Conservation (phyloP, 2,329 filamentous ascomycete genomes). For the Sphaerulina populicola region DNA sequence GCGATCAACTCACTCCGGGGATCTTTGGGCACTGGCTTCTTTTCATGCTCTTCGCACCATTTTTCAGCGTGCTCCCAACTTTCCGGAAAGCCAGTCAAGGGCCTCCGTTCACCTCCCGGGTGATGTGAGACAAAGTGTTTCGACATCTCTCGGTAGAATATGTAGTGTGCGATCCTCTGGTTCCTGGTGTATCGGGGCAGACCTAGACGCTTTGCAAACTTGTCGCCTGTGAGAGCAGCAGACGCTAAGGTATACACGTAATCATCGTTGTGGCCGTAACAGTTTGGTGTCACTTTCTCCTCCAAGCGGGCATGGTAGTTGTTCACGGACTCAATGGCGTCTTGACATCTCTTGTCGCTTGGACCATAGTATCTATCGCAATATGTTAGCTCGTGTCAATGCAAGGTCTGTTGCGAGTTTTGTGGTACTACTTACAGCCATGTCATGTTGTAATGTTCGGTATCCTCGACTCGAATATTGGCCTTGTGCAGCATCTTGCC, state of each 20-base stretch:
- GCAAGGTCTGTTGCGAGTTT: neutral
- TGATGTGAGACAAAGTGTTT: constrained; percentile 1
- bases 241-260: constrained; percentile 3
- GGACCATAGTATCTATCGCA: neutral
- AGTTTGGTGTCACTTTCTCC: constrained; percentile 3
- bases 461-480: constrained; percentile 1
- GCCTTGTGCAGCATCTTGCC: constrained; percentile 3
- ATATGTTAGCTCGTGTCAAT: neutral
- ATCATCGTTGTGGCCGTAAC: constrained; percentile 5
- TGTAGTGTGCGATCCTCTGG: constrained; percentile 1
- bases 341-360: neutral
- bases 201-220: constrained; percentile 1
- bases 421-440: neutral
- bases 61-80: neutral
- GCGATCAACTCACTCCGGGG: constrained; percentile 3
- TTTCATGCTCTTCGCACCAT: neutral
- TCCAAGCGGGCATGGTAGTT: constrained; percentile 5
- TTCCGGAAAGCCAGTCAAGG: neutral
- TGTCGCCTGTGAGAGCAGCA: neutral
- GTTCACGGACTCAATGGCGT: constrained; percentile 2
- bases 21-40: neutral
- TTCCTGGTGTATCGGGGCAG: neutral
- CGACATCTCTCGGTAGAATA: neutral
- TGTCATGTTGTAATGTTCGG: neutral
- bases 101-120: neutral